These are phyloP conservation scores for Didymosphaeria variabile DNA, from an alignment of 2,329 filamentous ascomycete genomes.

Conservation along the genomic window DNA sequence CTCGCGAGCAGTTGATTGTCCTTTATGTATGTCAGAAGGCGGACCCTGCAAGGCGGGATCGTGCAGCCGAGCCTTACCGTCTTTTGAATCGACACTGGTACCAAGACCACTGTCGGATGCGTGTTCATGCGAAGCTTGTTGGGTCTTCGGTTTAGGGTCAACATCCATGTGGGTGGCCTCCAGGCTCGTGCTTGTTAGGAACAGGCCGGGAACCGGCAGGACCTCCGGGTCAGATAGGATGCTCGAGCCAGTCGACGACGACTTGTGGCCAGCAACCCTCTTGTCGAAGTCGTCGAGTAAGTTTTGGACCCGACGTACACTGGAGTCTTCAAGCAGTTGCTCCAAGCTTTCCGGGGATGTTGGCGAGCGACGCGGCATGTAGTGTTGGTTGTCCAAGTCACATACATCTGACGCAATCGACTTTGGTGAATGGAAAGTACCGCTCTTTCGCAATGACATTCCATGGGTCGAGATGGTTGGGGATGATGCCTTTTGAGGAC, in stretches of 20 bases:
- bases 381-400: constrained; percentile 50
- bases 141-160: constrained; percentile 52
- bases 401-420: constrained; percentile 49
- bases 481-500: constrained; percentile 51
- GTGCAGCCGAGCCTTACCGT: constrained; percentile 45
- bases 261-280: constrained; percentile 50
- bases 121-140: constrained; percentile 66
- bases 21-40: constrained; percentile 48
- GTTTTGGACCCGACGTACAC: constrained; percentile 55
- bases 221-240: constrained; percentile 60
- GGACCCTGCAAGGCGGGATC: constrained; percentile 27
- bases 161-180: constrained; percentile 49
- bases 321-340: constrained; percentile 57
- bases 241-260: constrained; percentile 42
- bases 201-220: constrained; percentile 57
- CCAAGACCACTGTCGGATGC: constrained; percentile 89
- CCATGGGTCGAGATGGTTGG: constrained; percentile 49
- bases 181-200: constrained; percentile 50
- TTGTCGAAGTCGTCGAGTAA: constrained; percentile 57
- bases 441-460: constrained; percentile 59
- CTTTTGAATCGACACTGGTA: constrained; percentile 72
- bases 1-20: constrained; percentile 42
- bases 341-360: constrained; percentile 60
- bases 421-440: constrained; percentile 58
- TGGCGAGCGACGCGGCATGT: constrained; percentile 58